Evolutionary conservation across 2,329 filamentous ascomycete species (phyloP).

Genomic region (Colletotrichum somersetense): DNA sequence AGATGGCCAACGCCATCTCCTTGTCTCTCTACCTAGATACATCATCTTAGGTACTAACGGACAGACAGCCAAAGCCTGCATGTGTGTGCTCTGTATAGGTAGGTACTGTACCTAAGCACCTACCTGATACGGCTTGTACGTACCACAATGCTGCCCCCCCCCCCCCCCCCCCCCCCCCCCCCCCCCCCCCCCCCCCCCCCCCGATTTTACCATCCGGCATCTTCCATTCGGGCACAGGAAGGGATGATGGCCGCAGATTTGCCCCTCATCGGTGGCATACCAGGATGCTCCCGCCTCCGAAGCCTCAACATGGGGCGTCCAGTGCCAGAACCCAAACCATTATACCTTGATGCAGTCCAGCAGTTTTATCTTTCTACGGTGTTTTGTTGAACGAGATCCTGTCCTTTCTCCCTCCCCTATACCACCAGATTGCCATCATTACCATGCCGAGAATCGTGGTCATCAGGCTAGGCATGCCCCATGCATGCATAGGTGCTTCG

Average conservation of each 20-base stretch:
- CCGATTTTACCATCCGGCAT: not conserved
- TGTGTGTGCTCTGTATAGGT: not conserved
- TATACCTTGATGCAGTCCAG: not conserved
- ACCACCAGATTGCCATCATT: not conserved
- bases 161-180: too few species aligned
- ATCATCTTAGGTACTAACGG: not conserved
- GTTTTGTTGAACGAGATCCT: not conserved
- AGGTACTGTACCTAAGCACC: too few species aligned
- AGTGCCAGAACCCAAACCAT: not conserved
- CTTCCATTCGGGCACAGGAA: not conserved
- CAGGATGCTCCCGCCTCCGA: slow-evolving; percentile 25
- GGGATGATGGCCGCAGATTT: slow-evolving; percentile 19
- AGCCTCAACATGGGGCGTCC: slow-evolving; percentile 1
- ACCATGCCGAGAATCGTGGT: not conserved
- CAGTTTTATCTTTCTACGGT: not conserved
- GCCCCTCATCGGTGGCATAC: slow-evolving; percentile 16
- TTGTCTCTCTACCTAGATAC: not conserved
- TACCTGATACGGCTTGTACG: not conserved
- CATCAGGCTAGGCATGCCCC: not conserved
- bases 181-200: too few species aligned
- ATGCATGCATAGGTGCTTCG: not conserved
- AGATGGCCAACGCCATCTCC: slow-evolving; percentile 14
- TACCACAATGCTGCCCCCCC: not conserved
- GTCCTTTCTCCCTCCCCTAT: not conserved
- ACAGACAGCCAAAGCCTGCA: not conserved